These are phyloP conservation scores for Ligustrum vulgare DNA, from an alignment of 257 asterid species.

Conservation along the genomic window DNA sequence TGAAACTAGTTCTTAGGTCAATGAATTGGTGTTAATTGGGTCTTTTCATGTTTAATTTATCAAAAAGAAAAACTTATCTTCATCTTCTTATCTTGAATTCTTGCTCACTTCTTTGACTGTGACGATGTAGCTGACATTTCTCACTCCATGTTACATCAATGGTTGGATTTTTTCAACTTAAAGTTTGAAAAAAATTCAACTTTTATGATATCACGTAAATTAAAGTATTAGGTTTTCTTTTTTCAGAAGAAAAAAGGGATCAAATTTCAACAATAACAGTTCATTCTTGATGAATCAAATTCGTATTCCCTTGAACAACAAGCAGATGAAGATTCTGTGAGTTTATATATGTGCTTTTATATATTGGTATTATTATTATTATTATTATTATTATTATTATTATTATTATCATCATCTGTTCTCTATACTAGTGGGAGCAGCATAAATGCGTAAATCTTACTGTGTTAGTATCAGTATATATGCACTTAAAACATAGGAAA, in stretches of 20 bases:
- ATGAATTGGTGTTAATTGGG: background rate
- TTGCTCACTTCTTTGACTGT: no score
- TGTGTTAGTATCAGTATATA: slow-evolving; percentile 22
- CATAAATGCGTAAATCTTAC: background rate
- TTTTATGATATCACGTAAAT: no score
- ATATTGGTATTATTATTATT: no score
- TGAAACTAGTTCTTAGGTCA: background rate
- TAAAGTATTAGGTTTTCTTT: no score
- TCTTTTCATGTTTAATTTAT: background rate
- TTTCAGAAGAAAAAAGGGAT: background rate
- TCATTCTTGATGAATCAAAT: slow-evolving; percentile 16
- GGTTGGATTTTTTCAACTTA: background rate
- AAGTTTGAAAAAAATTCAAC: no score
- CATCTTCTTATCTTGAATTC: no score
- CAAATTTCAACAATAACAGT: background rate
- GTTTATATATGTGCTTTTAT: no score
- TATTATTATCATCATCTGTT: background rate
- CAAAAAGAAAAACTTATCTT: background rate
- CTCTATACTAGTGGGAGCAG: background rate
- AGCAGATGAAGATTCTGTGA: background rate
- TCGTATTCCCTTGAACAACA: slow-evolving; percentile 22
- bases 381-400: no score
- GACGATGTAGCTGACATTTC: background rate
- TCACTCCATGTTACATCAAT: background rate
- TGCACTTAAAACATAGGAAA: slow-evolving; percentile 20